A percentile compares a stretch with the other conserved stretches of the same genome.
phyloP scores from a whole-genome alignment of 129 eudicot genomes.

The Saposhnikovia divaricata region DNA sequence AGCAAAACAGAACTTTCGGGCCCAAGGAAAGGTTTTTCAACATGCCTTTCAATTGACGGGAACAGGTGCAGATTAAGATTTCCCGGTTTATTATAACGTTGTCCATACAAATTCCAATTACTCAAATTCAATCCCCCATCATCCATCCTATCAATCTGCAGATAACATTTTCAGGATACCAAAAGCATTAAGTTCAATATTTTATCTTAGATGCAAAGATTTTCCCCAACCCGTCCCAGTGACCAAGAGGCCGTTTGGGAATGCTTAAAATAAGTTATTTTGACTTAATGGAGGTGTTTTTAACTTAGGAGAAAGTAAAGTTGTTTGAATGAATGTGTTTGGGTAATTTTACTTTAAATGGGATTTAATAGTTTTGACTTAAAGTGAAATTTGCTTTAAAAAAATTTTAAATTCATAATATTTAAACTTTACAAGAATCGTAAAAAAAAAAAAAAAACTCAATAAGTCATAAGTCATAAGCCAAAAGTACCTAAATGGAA shows the following conservation, averaged over 20 bases:
- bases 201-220: neutral
- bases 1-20: conserved; percentile 42
- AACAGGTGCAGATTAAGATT: conserved; percentile 60
- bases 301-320: too few relatives aligned
- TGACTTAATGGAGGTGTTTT: too few relatives aligned
- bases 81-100: conserved; percentile 24
- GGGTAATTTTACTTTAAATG: too few relatives aligned
- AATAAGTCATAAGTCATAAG: too few relatives aligned
- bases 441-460: too few relatives aligned
- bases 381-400: too few relatives aligned
- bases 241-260: neutral
- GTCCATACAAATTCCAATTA: conserved; percentile 80
- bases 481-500: too few relatives aligned
- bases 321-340: too few relatives aligned
- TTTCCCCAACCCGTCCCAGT: neutral
- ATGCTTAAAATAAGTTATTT: too few relatives aligned
- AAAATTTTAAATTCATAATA: too few relatives aligned
- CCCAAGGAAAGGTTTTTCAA: conserved; percentile 39
- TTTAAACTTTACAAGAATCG: too few relatives aligned
- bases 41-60: conserved; percentile 47
- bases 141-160: conserved; percentile 41
- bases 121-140: conserved; percentile 49
- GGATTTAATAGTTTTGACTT: too few relatives aligned
- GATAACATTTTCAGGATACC: neutral
- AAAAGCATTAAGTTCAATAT: neutral